Evolutionary conservation across 768 basidiomycete species (phyloP).

Genomic region (Panaeolus papilionaceus): DNA sequence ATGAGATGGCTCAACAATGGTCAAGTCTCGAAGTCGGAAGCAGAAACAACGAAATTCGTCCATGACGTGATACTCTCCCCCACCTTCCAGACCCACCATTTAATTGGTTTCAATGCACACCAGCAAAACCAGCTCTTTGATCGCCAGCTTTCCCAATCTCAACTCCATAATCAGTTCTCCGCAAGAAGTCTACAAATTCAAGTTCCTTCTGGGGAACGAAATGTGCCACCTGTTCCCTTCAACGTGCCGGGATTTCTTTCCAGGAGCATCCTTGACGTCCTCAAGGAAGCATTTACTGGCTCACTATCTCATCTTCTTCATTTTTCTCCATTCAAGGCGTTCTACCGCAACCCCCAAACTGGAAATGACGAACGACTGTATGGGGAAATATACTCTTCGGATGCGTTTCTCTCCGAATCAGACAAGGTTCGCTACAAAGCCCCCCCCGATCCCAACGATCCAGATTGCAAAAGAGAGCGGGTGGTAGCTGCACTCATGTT

Average conservation of each 20-base stretch:
- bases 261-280: conserved; percentile 29
- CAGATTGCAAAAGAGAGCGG: conserved; percentile 24
- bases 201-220: conserved; percentile 34
- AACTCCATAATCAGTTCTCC: no score
- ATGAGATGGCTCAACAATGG: conserved; percentile 20
- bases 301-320: conserved; percentile 30
- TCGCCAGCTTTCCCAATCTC: no score
- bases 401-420: conserved; percentile 31
- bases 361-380: conserved; percentile 26
- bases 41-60: conserved; percentile 21
- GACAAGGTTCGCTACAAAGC: background rate
- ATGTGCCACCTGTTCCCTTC: conserved; percentile 27
- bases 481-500: conserved; percentile 36
- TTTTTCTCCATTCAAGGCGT: conserved; percentile 35
- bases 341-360: conserved; percentile 23
- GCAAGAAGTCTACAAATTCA: no score
- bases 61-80: conserved; percentile 25
- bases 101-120: conserved; percentile 20
- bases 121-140: background rate
- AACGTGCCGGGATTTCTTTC: conserved; percentile 33
- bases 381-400: conserved; percentile 33
- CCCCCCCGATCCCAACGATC: conserved; percentile 18
- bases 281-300: conserved; percentile 32
- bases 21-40: conserved; percentile 28
- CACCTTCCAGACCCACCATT: conserved; percentile 23